phyloP scores from a whole-genome alignment of 2,329 filamentous ascomycete genomes.

The Geosmithia putterillii region DNA sequence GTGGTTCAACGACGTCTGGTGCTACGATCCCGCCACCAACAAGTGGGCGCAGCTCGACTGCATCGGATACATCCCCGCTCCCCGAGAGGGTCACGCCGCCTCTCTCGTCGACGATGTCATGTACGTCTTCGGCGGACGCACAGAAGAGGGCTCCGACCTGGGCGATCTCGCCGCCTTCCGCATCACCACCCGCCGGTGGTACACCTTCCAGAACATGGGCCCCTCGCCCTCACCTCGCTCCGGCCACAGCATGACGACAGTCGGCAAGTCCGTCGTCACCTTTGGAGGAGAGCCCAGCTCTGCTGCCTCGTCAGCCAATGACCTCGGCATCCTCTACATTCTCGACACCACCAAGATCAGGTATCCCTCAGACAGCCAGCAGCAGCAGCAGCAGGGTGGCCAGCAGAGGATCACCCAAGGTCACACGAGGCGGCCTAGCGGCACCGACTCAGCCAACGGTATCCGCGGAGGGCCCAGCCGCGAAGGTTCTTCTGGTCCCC shows the following conservation, averaged over 20 bases:
- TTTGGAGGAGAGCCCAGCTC: conserved; percentile 91
- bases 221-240: conserved; percentile 87
- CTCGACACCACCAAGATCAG: conserved; percentile 93
- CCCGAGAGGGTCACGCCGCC: conserved; percentile 88
- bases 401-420: conserved; percentile 20
- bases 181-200: conserved; percentile 78
- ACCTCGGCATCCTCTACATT: conserved; percentile 81
- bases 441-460: conserved; percentile 17
- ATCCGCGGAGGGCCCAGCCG: conserved; percentile 28
- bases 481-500: conserved; percentile 35
- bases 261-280: conserved; percentile 84
- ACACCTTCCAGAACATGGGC: conserved; percentile 99
- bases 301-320: conserved; percentile 64
- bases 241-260: conserved; percentile 94
- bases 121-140: conserved; percentile 97
- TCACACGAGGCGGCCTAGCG: conserved; percentile 26
- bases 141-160: conserved; percentile 82
- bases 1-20: conserved; percentile 99
- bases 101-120: conserved; percentile 94
- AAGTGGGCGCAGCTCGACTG: conserved; percentile 84
- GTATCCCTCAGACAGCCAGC: conserved; percentile 64
- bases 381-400: background rate
- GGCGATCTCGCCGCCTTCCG: conserved; percentile 79
- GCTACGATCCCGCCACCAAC: conserved; percentile 75
- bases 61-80: conserved; percentile 91